phyloP scores from a whole-genome alignment of 164 flowering plant genomes.

The Magnolia officinalis region DNA sequence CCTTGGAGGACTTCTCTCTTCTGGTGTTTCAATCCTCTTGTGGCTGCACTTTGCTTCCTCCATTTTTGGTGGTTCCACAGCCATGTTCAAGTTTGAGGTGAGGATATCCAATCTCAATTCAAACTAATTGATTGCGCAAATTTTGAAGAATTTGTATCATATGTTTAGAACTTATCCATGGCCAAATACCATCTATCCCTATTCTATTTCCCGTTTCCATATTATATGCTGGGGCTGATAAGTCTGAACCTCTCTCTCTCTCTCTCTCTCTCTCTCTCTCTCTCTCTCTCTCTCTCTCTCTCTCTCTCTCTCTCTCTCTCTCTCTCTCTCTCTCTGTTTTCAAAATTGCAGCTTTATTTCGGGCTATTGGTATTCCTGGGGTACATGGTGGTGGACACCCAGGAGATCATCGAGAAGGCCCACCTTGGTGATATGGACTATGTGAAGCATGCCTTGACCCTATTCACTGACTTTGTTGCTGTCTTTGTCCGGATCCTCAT shows the following conservation, averaged over 20 bases:
- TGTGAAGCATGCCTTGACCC: slow-evolving; percentile 78
- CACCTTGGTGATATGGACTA: slow-evolving; percentile 85
- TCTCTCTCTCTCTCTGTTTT: background rate
- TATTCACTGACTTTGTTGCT: slow-evolving; percentile 85
- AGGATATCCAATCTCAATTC: background rate
- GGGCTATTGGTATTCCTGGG: slow-evolving; percentile 91
- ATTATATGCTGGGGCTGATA: background rate
- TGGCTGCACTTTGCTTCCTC: slow-evolving; percentile 90
- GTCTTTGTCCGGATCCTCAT: slow-evolving; percentile 83
- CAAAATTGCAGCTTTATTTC: slow-evolving; percentile 64
- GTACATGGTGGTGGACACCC: slow-evolving; percentile 94
- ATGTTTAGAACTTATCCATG: too few species aligned
- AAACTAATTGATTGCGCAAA: too few species aligned
- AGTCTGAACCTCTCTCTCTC: background rate
- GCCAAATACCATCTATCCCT: background rate
- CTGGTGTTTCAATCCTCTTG: slow-evolving; percentile 75
- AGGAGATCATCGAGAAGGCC: slow-evolving; percentile 90
- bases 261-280: too few species aligned
- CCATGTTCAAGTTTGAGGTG: slow-evolving; percentile 88
- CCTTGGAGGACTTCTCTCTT: slow-evolving; percentile 77
- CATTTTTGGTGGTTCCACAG: slow-evolving; percentile 80
- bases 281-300: background rate
- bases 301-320: background rate
- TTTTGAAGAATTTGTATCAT: too few species aligned
- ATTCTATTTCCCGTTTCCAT: background rate